Evolutionary conservation across 2,329 filamentous ascomycete species (phyloP).

Genomic region (Fusarium domesticum): DNA sequence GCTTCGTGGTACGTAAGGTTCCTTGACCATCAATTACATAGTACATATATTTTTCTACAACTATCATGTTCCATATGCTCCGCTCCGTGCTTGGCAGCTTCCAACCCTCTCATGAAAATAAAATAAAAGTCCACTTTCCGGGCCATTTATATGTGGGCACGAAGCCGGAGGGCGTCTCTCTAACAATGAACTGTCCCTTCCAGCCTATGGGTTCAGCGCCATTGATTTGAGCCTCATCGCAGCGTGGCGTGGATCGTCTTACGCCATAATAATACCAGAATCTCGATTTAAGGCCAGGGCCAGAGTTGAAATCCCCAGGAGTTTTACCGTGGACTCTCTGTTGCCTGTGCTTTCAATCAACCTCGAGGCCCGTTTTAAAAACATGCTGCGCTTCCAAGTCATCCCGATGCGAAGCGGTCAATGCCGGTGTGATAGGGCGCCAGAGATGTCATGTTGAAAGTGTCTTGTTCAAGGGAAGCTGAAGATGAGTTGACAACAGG

Average conservation of each 20-base stretch:
- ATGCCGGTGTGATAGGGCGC: slow-evolving; percentile 16
- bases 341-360: too few species aligned
- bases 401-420: slow-evolving; percentile 18
- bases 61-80: not conserved
- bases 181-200: slow-evolving; percentile 12
- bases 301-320: not conserved
- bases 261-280: slow-evolving; percentile 30
- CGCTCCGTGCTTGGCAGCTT: not conserved
- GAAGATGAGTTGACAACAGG: slow-evolving; percentile 3
- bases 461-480: slow-evolving; percentile 1
- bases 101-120: too few species aligned
- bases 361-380: slow-evolving; percentile 11
- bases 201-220: slow-evolving; percentile 8
- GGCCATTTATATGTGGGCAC: not conserved
- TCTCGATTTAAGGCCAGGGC: slow-evolving; percentile 19
- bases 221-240: slow-evolving; percentile 26
- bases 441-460: slow-evolving; percentile 4
- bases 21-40: not conserved
- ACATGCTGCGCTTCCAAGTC: slow-evolving; percentile 4
- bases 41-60: not conserved
- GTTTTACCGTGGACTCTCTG: not conserved
- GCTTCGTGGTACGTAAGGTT: not conserved
- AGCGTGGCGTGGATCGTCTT: slow-evolving; percentile 24
- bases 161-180: not conserved
- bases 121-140: not conserved